phyloP scores from a whole-genome alignment of 805 yeast species.

The Saccharomycopsis fibuligera region DNA sequence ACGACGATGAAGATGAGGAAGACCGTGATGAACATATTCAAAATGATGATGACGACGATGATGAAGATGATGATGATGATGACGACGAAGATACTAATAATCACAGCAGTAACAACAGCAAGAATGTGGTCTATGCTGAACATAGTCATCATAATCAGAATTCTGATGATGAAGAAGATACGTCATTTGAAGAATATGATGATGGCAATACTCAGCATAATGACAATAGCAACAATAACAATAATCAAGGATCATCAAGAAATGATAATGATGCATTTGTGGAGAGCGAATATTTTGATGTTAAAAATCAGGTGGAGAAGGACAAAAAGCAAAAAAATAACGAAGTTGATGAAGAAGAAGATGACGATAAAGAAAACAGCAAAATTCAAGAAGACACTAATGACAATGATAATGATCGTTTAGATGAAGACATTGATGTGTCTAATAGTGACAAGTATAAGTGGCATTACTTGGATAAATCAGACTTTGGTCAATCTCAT shows the following conservation, averaged over 20 bases:
- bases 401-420: slow-evolving; percentile 13
- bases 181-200: background rate
- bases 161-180: background rate
- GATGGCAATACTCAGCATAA: no score
- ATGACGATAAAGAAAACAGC: slow-evolving; percentile 30
- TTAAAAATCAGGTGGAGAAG: no score
- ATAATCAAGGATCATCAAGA: slow-evolving; percentile 20
- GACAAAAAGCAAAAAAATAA: no score
- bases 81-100: slow-evolving; percentile 30
- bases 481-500: slow-evolving; percentile 6
- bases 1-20: slow-evolving; percentile 6
- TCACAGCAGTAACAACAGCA: slow-evolving; percentile 26
- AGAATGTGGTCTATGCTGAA: background rate
- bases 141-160: background rate
- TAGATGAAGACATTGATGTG: slow-evolving; percentile 3
- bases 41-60: slow-evolving; percentile 28
- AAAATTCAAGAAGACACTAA: slow-evolving; percentile 33
- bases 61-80: slow-evolving; percentile 31
- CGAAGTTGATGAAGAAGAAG: slow-evolving; percentile 21
- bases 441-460: slow-evolving; percentile 1
- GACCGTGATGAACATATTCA: slow-evolving; percentile 38
- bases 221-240: slow-evolving; percentile 18
- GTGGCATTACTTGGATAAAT: slow-evolving; percentile 18
- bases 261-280: slow-evolving; percentile 21
- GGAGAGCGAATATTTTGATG: slow-evolving; percentile 24